These are phyloP conservation scores for Tetrapisispora taiwanensis DNA, from an alignment of 805 yeast species.

Conservation along the genomic window DNA sequence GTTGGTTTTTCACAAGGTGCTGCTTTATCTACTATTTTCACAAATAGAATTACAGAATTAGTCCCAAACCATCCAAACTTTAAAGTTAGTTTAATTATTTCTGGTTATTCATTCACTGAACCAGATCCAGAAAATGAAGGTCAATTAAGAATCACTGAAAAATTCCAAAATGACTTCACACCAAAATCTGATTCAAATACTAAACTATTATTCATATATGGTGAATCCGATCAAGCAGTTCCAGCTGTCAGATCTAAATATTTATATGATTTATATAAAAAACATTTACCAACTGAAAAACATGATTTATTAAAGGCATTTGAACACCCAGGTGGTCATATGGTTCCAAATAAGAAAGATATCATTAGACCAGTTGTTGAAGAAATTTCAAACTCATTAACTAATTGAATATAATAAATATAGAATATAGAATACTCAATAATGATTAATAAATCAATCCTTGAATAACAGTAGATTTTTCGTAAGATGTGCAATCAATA, in stretches of 20 bases:
- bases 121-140: slow-evolving; percentile 28
- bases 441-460: no score
- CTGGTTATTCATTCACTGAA: slow-evolving; percentile 50
- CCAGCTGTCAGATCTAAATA: slow-evolving; percentile 57
- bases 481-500: no score
- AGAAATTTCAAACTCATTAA: slow-evolving; percentile 23
- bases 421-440: neutral
- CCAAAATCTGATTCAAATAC: slow-evolving; percentile 27
- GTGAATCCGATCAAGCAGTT: slow-evolving; percentile 81
- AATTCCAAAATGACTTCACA: slow-evolving; percentile 27
- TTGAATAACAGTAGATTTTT: no score
- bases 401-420: neutral
- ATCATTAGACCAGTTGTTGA: slow-evolving; percentile 36
- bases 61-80: slow-evolving; percentile 40
- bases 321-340: slow-evolving; percentile 94
- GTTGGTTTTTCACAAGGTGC: slow-evolving; percentile 95
- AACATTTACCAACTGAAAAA: slow-evolving; percentile 28
- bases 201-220: slow-evolving; percentile 64
- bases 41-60: slow-evolving; percentile 47
- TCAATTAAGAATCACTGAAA: slow-evolving; percentile 30
- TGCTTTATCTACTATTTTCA: slow-evolving; percentile 64
- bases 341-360: slow-evolving; percentile 80
- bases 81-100: slow-evolving; percentile 65
- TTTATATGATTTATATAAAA: slow-evolving; percentile 41
- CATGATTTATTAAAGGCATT: slow-evolving; percentile 35